Base-by-base conservation (phyloP, 345 rosid species). In the Corymbia maculata region DNA sequence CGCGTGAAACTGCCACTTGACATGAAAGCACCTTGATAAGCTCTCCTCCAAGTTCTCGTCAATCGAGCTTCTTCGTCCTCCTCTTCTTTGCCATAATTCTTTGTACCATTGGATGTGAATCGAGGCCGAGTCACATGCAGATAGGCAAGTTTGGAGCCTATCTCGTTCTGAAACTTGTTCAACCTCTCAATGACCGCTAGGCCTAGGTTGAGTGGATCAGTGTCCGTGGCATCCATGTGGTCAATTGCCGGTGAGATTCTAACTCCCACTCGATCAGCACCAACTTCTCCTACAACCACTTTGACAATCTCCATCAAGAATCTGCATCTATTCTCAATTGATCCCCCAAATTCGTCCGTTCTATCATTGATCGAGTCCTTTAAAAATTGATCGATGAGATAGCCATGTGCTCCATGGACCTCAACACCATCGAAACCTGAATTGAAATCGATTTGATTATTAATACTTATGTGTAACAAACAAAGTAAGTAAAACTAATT, bases 121-220 rank as follows among this genome's bases (percentile, higher is more conserved):
- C 98, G 95, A 79, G 99, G 99, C 68, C 93, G 98, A 36, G 98
- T 96, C 47, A 96, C 93, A 26, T 97, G 99, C 84, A 96, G 93
- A 88, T 96, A 97, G 17, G 94, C 75, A 10, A 96, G 97, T 53
- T 93, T 94, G 14, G 92, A 87, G 15, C 97, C 94, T 32, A 89
- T 13, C 9, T 88, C 88, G 10, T 64, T n/a, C 82, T 96, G 98
- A 45, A 96, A 92, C 86, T 91, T 93, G 92, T 97, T 95, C 14
- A 96, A 89, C 85, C 96, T 86, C 70, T 90, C 93, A n/a, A 94
- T 89, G 85, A 97, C 95, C 1, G 95, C 93, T 52, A 94, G 89
- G 36, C 98, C 99, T 36, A 97, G 94, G 70, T 70, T 51, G 28
- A 94, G 93, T n/a, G 97, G 98, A 89, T 97, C 90, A 8, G 99